Evolutionary conservation across 164 flowering plant genomes (phyloP).

Genomic region (Platanus orientalis): DNA sequence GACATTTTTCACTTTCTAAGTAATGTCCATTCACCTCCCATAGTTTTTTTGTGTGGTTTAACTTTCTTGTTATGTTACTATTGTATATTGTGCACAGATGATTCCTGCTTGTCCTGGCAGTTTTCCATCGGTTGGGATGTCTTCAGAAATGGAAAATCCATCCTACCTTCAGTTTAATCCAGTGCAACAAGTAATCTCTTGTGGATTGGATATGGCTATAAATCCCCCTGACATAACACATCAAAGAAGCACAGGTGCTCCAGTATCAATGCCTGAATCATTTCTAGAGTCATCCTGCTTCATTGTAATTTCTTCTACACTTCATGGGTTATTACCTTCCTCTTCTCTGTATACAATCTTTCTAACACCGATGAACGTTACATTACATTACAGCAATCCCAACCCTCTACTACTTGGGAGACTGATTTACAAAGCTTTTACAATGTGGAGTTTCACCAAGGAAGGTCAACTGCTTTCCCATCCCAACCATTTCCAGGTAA

Average conservation of each 20-base stretch:
- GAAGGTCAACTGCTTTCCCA: conserved; percentile 42
- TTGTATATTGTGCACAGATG: conserved; percentile 29
- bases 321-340: neutral
- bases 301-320: conserved; percentile 41
- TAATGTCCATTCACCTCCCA: too few species aligned
- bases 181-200: conserved; percentile 31
- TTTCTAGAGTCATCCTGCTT: conserved; percentile 54
- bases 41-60: too few species aligned
- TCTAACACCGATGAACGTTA: neutral
- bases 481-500: conserved; percentile 40
- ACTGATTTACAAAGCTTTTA: conserved; percentile 50
- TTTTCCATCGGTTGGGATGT: conserved; percentile 35
- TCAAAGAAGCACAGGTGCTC: conserved; percentile 54
- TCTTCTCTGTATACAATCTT: neutral
- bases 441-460: too few species aligned
- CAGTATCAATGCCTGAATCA: too few species aligned
- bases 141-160: conserved; percentile 45
- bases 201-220: conserved; percentile 44
- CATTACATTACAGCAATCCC: conserved; percentile 54
- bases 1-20: too few species aligned
- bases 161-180: conserved; percentile 44
- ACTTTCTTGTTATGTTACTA: too few species aligned
- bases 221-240: conserved; percentile 47
- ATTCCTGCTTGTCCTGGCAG: conserved; percentile 40
- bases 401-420: conserved; percentile 56